Percentiles rank a stretch among this genome's conserved stretches.
Evolutionary conservation across 208 protist species (phyloP).

Genomic region (Wallacemonas sp.): DNA sequence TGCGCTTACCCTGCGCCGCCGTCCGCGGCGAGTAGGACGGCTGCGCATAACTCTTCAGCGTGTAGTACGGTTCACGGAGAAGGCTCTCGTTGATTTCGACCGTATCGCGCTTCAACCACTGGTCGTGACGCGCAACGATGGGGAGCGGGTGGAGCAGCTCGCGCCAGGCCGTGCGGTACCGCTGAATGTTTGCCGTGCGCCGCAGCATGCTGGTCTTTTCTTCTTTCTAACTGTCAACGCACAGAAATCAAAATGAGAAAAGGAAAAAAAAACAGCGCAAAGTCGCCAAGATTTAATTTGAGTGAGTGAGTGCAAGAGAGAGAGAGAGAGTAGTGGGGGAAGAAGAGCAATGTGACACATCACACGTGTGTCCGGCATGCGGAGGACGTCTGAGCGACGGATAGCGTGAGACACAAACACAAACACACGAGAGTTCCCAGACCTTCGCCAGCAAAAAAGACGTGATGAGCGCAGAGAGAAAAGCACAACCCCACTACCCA

Average conservation of each 20-base stretch:
- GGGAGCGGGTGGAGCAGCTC: constrained; percentile 86
- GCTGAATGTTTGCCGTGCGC: constrained; percentile 18
- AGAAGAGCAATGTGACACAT: no score
- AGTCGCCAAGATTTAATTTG: no score
- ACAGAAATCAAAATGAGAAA: not conserved
- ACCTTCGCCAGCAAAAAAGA: no score
- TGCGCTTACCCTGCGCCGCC: not conserved
- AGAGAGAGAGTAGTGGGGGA: no score
- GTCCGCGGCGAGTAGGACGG: constrained; percentile 15
- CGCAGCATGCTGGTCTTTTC: constrained; percentile 33
- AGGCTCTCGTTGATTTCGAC: constrained; percentile 83
- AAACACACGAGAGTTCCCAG: no score
- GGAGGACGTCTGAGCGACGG: no score
- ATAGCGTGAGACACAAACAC: no score
- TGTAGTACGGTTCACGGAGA: constrained; percentile 85
- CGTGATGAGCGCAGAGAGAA: no score
- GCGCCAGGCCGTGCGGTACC: constrained; percentile 84
- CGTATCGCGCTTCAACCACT: constrained; percentile 88
- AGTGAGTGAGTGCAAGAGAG: no score
- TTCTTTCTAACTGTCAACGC: not conserved
- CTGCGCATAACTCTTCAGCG: constrained; percentile 55
- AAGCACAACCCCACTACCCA: no score
- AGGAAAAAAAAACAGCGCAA: constrained; percentile 15
- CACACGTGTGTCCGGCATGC: no score
- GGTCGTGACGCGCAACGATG: constrained; percentile 46